These are phyloP conservation scores for Lactifluus subvellereus DNA, from an alignment of 768 basidiomycete genomes.

Conservation along the genomic window DNA sequence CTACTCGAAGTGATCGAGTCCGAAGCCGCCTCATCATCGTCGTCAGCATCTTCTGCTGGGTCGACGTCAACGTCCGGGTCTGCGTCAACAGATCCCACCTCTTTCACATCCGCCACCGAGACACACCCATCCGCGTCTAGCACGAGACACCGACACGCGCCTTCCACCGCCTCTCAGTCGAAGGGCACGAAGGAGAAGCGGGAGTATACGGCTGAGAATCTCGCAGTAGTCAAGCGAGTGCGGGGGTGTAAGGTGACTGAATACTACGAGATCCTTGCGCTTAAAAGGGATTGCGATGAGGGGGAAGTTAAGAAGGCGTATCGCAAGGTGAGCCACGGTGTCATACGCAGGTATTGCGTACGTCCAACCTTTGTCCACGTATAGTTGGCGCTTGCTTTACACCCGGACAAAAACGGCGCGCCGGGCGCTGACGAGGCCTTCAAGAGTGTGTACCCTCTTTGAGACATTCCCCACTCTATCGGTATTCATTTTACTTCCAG, in stretches of 20 bases:
- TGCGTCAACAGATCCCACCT: conserved; percentile 35
- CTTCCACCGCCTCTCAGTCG: conserved; percentile 33
- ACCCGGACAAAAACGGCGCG: conserved; percentile 93
- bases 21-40: conserved; percentile 37
- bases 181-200: conserved; percentile 38
- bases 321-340: conserved; percentile 62
- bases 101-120: conserved; percentile 50
- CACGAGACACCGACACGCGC: conserved; percentile 53
- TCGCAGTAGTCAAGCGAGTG: conserved; percentile 78
- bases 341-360: background rate
- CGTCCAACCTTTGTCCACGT: background rate
- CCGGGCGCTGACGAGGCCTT: conserved; percentile 99
- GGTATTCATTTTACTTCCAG: conserved; percentile 37
- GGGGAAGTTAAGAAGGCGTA: conserved; percentile 90
- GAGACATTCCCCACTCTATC: conserved; percentile 11
- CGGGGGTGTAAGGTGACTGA: conserved; percentile 79
- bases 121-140: conserved; percentile 71
- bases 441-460: conserved; percentile 60
- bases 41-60: conserved; percentile 28
- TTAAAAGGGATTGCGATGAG: conserved; percentile 79
- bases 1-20: conserved; percentile 63
- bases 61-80: conserved; percentile 35
- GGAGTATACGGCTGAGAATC: conserved; percentile 83
- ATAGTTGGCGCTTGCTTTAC: conserved; percentile 81
- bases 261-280: conserved; percentile 86